Evolutionary conservation across 1,139 yeast genomes (phyloP).

Genomic region (Candida sp.): DNA sequence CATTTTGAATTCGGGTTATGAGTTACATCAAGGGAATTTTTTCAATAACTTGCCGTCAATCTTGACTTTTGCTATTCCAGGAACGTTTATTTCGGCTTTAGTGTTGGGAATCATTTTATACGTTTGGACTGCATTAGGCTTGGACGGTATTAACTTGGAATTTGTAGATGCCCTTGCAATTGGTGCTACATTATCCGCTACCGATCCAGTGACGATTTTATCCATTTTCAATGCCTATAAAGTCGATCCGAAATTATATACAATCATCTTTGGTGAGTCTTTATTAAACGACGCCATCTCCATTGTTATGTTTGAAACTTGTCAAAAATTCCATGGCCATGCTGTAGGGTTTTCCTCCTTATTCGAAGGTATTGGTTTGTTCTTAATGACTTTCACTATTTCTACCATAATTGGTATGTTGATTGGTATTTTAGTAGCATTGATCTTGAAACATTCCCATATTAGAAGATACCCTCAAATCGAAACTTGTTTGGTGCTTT

Average conservation of each 20-base stretch:
- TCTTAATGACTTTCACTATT: slow-evolving; percentile 89
- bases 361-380: slow-evolving; percentile 92
- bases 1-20: slow-evolving; percentile 94
- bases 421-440: slow-evolving; percentile 85
- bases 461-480: slow-evolving; percentile 93
- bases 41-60: slow-evolving; percentile 91
- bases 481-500: slow-evolving; percentile 87
- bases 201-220: slow-evolving; percentile 96
- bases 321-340: slow-evolving; percentile 93
- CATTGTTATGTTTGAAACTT: slow-evolving; percentile 98
- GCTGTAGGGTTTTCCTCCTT: slow-evolving; percentile 68
- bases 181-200: slow-evolving; percentile 97
- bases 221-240: slow-evolving; percentile 96
- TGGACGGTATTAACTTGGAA: slow-evolving; percentile 84
- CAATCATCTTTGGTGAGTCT: slow-evolving; percentile 96
- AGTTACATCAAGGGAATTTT: slow-evolving; percentile 92
- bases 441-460: slow-evolving; percentile 87
- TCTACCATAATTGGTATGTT: slow-evolving; percentile 89
- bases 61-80: slow-evolving; percentile 93
- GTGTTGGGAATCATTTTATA: slow-evolving; percentile 84
- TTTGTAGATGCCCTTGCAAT: slow-evolving; percentile 96
- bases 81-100: slow-evolving; percentile 88
- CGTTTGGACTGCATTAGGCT: slow-evolving; percentile 87
- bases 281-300: slow-evolving; percentile 96
- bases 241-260: slow-evolving; percentile 95